Conservation (phyloP, 179 eudicot species). For the Amaranthus tricolor region DNA sequence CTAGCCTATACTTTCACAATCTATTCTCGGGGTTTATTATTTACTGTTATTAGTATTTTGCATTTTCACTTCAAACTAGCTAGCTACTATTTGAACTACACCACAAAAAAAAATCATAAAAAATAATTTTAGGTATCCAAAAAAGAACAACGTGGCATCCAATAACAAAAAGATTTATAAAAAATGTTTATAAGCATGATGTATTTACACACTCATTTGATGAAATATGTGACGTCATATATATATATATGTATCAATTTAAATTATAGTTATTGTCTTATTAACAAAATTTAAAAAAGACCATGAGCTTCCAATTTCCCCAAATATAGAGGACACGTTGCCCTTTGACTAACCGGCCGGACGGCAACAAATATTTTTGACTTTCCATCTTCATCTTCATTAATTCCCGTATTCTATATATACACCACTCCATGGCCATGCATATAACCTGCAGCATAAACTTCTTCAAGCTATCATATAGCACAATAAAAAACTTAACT, state of each 20-base stretch:
- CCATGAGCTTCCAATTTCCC: constrained; percentile 25
- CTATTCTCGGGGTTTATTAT: too few relatives aligned
- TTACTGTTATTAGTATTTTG: too few relatives aligned
- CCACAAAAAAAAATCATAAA: not conserved
- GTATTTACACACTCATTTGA: constrained; percentile 20
- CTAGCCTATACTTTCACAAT: too few relatives aligned
- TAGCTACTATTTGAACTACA: not conserved
- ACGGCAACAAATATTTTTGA: constrained; percentile 84
- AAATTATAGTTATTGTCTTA: not conserved
- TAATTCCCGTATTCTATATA: constrained; percentile 24
- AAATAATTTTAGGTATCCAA: not conserved
- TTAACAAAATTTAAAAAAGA: not conserved
- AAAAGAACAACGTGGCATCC: constrained; percentile 23
- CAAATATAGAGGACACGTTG: constrained; percentile 65
- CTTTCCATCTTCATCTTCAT: constrained; percentile 22
- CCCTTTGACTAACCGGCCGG: constrained; percentile 40
- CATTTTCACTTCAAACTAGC: not conserved
- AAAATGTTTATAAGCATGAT: constrained; percentile 21
- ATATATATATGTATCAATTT: too few relatives aligned
- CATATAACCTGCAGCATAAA: constrained; percentile 28
- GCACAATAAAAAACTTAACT: too few relatives aligned
- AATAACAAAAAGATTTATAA: not conserved
- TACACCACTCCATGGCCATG: constrained; percentile 27
- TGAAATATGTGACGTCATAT: constrained; percentile 24
- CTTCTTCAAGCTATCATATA: constrained; percentile 2